phyloP scores from a whole-genome alignment of 2,329 filamentous ascomycete genomes.

The Balansia obtecta region DNA sequence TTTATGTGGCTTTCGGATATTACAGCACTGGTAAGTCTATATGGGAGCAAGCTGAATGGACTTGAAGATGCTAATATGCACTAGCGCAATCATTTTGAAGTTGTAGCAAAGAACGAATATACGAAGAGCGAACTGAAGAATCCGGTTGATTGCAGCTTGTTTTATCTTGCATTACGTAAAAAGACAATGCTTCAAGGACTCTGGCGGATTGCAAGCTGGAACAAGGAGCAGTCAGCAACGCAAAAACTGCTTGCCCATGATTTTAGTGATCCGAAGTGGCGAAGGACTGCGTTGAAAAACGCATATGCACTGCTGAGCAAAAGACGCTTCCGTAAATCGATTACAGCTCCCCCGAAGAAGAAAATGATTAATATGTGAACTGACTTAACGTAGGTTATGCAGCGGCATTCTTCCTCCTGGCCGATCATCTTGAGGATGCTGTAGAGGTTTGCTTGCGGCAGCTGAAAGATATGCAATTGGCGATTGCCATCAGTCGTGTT shows the following conservation, averaged over 20 bases:
- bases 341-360: neutral
- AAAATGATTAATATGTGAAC: neutral
- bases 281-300: conserved; percentile 83
- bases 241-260: conserved; percentile 76
- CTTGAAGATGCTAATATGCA: conserved; percentile 6
- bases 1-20: conserved; percentile 89
- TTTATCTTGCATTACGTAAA: conserved; percentile 82
- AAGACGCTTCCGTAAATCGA: conserved; percentile 61
- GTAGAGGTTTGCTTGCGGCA: conserved; percentile 79
- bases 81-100: conserved; percentile 60
- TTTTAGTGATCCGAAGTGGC: conserved; percentile 78
- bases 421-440: conserved; percentile 72
- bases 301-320: conserved; percentile 91
- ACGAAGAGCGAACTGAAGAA: conserved; percentile 78
- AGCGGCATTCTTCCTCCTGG: conserved; percentile 88
- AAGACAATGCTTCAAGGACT: conserved; percentile 82
- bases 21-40: conserved; percentile 55
- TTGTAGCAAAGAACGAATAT: conserved; percentile 88
- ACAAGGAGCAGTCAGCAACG: conserved; percentile 73
- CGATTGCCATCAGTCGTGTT: conserved; percentile 74
- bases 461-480: conserved; percentile 78
- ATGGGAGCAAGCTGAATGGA: neutral
- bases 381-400: conserved; percentile 57
- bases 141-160: conserved; percentile 80
- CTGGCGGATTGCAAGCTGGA: conserved; percentile 90